Base-by-base conservation (phyloP, 306 rosid species). In the Gynostemma pentaphyllum region DNA sequence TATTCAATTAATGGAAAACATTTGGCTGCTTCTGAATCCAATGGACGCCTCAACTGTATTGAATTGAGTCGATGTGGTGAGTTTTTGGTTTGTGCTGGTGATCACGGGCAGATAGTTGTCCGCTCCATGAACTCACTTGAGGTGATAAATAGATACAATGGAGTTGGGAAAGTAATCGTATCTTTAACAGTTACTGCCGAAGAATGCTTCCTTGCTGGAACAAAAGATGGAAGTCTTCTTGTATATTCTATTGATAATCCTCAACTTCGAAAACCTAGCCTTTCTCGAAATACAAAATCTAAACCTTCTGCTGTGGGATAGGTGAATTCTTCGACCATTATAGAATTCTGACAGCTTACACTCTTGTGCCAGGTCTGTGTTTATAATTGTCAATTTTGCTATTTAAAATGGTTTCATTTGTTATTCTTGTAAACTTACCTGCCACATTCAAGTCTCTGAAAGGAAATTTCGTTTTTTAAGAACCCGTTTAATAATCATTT, bases 181-280 rank as follows among this genome's bases (percentile, higher is more conserved):
- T 92, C 98, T 70, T 78, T 92, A 70, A 74, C 88, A 2, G 95
- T 88, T 45, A 88, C 98, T 49, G 69, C 83, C 2, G 96, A 92
- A 84, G 98, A 92, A 75, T 92, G 96, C 82, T 88, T 92, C 84
- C 70, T 92, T 60, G 98, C 95, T 65, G 98, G 98, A 68, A 76
- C 96, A 57, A 88, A 88, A 70, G 98, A 92, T 26, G 98, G 98
- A 66, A 74, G 76, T 80, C 86, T 92, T 45, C 90, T 88, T 26
- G 96, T 92, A 59, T 92, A 88, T 75, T 92, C 98, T 13, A 80
- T 92, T 55, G 96, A 88, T 72, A 85, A 83, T 82, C 83, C 92
- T 68, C 98, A 88, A 62, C 82, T 68, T 52, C 92, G 90, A 63
- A 88, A 73, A 79, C 66, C 74, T 60, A 62, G 70, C 53, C 67